Evolutionary conservation across 148 eudicot genomes (phyloP).

Genomic region (Rhododendron henanense): DNA sequence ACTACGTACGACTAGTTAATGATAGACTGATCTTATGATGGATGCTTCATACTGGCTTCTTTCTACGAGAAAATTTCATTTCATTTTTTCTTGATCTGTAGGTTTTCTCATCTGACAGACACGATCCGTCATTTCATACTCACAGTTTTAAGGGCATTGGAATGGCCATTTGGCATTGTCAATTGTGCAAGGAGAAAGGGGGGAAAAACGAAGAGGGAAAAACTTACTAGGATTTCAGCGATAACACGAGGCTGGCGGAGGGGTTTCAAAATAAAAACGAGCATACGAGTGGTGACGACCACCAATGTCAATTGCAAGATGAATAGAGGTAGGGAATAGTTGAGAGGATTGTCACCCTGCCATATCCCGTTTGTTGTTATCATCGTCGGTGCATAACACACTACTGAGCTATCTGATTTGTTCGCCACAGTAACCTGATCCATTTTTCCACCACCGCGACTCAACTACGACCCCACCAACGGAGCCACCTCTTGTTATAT

Average conservation of each 20-base stretch:
- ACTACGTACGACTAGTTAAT: not conserved
- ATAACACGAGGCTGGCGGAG: conserved; percentile 79
- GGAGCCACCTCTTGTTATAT: not conserved
- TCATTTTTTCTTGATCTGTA: not conserved
- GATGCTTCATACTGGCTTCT: not conserved
- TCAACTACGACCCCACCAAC: not conserved
- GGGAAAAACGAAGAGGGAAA: not conserved
- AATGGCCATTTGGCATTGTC: not conserved
- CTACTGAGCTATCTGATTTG: conserved; percentile 20
- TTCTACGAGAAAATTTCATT: not conserved
- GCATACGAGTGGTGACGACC: conserved; percentile 50
- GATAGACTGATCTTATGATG: not conserved
- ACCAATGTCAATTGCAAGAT: conserved; percentile 62
- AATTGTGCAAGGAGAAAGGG: not conserved
- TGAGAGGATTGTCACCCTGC: conserved; percentile 75
- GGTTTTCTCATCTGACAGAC: not conserved
- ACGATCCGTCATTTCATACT: not conserved
- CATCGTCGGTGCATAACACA: conserved; percentile 65
- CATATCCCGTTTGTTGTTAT: conserved; percentile 75
- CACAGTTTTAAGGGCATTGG: not conserved
- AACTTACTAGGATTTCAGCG: conserved; percentile 72
- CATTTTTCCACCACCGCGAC: conserved; percentile 7
- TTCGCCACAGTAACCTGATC: not conserved
- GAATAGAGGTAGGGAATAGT: conserved; percentile 65
- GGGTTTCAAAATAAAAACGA: conserved; percentile 58